Conservation (phyloP, 2,329 filamentous ascomycete genomes). For the Beauveria australis region DNA sequence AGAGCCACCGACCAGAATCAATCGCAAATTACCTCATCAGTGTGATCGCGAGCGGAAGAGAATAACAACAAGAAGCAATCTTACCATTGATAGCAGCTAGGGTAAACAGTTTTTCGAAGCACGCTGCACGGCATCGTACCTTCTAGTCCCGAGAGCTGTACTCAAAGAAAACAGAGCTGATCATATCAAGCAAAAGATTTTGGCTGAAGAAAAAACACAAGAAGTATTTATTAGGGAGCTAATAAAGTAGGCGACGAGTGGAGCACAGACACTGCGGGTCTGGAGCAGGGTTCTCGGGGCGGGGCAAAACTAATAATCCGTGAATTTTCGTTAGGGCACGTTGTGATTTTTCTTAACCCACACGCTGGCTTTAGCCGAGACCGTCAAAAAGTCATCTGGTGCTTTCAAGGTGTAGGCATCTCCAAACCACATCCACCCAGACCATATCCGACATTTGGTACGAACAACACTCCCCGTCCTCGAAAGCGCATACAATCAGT, state of each 20-base stretch:
- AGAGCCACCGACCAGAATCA: slow-evolving; percentile 78
- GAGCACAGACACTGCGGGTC: not conserved
- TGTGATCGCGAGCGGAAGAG: slow-evolving; percentile 14
- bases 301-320: slow-evolving; percentile 24
- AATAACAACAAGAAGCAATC: slow-evolving; percentile 9
- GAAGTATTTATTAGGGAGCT: not conserved
- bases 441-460: slow-evolving; percentile 14
- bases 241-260: not conserved
- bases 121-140: not conserved
- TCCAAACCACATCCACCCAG: slow-evolving; percentile 14
- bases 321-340: slow-evolving; percentile 33
- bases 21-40: slow-evolving; percentile 99
- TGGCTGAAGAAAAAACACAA: not conserved
- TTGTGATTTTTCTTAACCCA: slow-evolving; percentile 31
- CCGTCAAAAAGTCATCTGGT: slow-evolving; percentile 33
- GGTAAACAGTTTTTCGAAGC: not conserved
- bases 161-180: not conserved
- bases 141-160: not conserved
- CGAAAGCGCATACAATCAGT: slow-evolving; percentile 3
- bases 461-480: slow-evolving; percentile 7
- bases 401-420: slow-evolving; percentile 28
- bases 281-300: not conserved
- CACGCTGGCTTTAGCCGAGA: slow-evolving; percentile 27
- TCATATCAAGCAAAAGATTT: no score
- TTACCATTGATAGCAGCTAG: slow-evolving; percentile 21